These are phyloP conservation scores for Talaromyces atroroseus DNA, from an alignment of 2,329 filamentous ascomycete species.

Conservation along the genomic window DNA sequence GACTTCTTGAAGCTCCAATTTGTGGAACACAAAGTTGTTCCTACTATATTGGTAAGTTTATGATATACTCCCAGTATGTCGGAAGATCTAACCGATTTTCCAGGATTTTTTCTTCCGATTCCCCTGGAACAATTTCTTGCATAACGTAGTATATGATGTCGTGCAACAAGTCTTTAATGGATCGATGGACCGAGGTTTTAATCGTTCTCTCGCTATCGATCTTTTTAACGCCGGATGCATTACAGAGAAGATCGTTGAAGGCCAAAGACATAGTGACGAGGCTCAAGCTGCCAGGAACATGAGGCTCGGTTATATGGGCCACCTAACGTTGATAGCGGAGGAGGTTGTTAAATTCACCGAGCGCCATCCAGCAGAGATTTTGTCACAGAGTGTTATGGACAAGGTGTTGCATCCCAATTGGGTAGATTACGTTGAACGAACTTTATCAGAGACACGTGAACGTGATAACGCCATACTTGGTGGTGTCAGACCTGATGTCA, in stretches of 20 bases:
- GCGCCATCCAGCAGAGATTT: conserved; percentile 78
- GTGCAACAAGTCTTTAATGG: conserved; percentile 99
- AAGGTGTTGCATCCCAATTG: conserved; percentile 85
- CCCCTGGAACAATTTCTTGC: conserved; percentile 98
- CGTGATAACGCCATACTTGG: conserved; percentile 97
- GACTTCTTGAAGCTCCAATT: conserved; percentile 95
- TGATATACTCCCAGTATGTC: not conserved
- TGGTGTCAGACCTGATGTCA: conserved; percentile 85
- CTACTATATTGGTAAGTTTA: conserved; percentile 77
- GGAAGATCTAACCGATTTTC: not conserved
- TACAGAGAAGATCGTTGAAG: conserved; percentile 85
- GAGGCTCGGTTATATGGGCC: conserved; percentile 96
- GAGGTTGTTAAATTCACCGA: conserved; percentile 99
- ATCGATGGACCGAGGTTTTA: conserved; percentile 93
- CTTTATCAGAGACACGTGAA: conserved; percentile 86
- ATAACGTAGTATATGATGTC: conserved; percentile 98
- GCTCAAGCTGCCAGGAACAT: conserved; percentile 79
- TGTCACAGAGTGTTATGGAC: conserved; percentile 78
- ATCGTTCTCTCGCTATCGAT: conserved; percentile 81
- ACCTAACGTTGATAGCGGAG: conserved; percentile 92
- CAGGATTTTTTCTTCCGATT: conserved; percentile 98
- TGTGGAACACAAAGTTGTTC: conserved; percentile 88
- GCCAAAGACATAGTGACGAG: conserved; percentile 79
- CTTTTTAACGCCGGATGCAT: conserved; percentile 88
- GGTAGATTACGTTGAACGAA: conserved; percentile 92